phyloP scores from a whole-genome alignment of 495 filamentous ascomycete genomes.

The Chaetomium fimeti region DNA sequence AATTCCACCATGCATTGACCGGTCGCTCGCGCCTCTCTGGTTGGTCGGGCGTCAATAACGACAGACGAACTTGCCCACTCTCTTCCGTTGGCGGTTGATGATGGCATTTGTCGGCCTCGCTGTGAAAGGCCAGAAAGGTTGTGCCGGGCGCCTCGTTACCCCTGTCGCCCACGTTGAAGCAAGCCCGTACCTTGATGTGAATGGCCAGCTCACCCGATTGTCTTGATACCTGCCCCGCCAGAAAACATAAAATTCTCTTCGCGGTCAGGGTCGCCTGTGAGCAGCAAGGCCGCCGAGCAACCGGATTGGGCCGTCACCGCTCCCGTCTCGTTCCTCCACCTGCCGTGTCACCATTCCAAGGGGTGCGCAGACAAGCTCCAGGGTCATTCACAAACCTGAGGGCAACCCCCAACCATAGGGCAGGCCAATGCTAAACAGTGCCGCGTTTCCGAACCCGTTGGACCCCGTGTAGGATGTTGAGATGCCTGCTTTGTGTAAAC shows the following conservation, averaged over 20 bases:
- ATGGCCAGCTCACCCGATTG: slow-evolving; percentile 9
- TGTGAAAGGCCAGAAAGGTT: neutral
- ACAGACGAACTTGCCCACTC: slow-evolving; percentile 13
- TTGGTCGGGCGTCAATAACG: slow-evolving; percentile 21
- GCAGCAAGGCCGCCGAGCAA: neutral
- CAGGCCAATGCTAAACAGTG: slow-evolving; percentile 12
- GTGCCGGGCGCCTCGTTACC: slow-evolving; percentile 15
- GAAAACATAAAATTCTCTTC: slow-evolving; percentile 21
- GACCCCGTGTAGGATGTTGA: neutral
- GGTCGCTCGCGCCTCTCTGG: slow-evolving; percentile 25
- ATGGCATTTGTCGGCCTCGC: slow-evolving; percentile 8
- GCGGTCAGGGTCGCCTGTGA: neutral
- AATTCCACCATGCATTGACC: slow-evolving; percentile 32
- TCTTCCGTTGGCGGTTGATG: neutral
- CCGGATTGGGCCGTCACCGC: slow-evolving; percentile 17
- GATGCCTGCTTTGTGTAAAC: neutral
- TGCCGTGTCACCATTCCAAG: slow-evolving; percentile 21
- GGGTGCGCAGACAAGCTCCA: slow-evolving; percentile 3
- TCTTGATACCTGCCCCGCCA: slow-evolving; percentile 1
- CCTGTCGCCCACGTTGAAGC: slow-evolving; percentile 15
- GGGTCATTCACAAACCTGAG: neutral
- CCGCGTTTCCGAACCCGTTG: neutral
- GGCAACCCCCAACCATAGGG: neutral
- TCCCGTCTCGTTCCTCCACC: neutral
- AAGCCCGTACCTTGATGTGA: slow-evolving; percentile 7